Percentiles rank a stretch among this genome's conserved stretches.
phyloP scores from a whole-genome alignment of 306 rosid genomes.

The Gastrolobium villosum region DNA sequence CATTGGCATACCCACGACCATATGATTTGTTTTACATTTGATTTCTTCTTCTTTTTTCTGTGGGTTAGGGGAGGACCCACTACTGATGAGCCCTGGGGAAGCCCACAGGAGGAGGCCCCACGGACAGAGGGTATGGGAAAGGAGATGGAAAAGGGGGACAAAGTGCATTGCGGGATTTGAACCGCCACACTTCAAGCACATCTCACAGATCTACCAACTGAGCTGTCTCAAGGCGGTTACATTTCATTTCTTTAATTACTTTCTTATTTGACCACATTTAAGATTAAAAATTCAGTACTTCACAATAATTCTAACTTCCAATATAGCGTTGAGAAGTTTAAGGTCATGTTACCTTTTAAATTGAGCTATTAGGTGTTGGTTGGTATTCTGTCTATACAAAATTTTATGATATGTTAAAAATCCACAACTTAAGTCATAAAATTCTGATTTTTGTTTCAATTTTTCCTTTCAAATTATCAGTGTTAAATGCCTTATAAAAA shows the following conservation, averaged over 20 bases:
- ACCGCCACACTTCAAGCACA: not conserved
- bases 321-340: not conserved
- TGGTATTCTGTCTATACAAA: not conserved
- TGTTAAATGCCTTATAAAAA: not conserved
- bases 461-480: not conserved
- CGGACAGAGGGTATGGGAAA: not conserved
- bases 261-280: not conserved
- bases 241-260: not conserved
- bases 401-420: not conserved
- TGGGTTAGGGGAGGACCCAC: not conserved
- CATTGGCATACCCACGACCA: not conserved
- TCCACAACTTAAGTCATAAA: not conserved
- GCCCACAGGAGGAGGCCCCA: not conserved
- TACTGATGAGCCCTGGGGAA: not conserved
- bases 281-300: conserved; percentile 1
- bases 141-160: not conserved
- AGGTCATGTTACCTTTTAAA: not conserved
- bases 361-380: not conserved
- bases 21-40: not conserved
- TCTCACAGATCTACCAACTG: not conserved
- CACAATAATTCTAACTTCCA: not conserved
- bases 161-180: not conserved
- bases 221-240: not conserved
- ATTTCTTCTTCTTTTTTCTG: not conserved
- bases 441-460: not conserved